A percentile compares a stretch with the other conserved stretches of the same genome.
Conservation (phyloP, 192 early-diverging fungal genomes). For the Cladochytrium replicatum region DNA sequence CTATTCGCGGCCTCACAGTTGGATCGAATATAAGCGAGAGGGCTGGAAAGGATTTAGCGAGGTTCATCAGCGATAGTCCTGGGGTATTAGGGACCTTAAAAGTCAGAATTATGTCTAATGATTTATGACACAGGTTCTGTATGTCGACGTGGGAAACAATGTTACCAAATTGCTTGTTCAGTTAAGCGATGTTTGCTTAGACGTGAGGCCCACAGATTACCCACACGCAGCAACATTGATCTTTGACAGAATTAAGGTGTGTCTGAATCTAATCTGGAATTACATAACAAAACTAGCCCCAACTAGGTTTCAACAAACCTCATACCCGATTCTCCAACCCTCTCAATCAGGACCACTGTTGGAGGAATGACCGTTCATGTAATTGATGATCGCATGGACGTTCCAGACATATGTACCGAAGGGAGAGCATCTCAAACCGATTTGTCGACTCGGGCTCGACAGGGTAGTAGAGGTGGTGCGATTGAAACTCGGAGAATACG, state of each 20-base stretch:
- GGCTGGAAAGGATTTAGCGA: slow-evolving; percentile 39
- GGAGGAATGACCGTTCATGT: slow-evolving; percentile 42
- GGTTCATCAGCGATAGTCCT: slow-evolving; percentile 48
- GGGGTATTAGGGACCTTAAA: too few relatives aligned
- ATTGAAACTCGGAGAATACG: too few relatives aligned
- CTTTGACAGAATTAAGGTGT: slow-evolving; percentile 53
- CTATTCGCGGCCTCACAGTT: slow-evolving; percentile 39
- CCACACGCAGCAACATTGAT: slow-evolving; percentile 36
- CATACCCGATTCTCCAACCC: slow-evolving; percentile 50
- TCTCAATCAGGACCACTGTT: slow-evolving; percentile 36
- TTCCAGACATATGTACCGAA: slow-evolving; percentile 25
- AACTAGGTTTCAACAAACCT: slow-evolving; percentile 46
- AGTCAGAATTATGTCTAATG: too few relatives aligned
- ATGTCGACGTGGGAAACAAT: slow-evolving; percentile 35
- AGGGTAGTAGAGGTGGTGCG: too few relatives aligned
- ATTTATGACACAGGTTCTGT: slow-evolving; percentile 29
- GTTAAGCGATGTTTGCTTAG: slow-evolving; percentile 47
- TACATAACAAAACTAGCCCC: too few relatives aligned
- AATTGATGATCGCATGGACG: slow-evolving; percentile 32
- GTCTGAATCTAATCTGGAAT: not conserved
- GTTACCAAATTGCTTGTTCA: slow-evolving; percentile 50
- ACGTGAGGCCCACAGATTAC: slow-evolving; percentile 47
- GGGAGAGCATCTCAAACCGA: too few relatives aligned
- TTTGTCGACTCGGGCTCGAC: too few relatives aligned
- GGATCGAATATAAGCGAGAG: slow-evolving; percentile 23